Base-by-base conservation (phyloP, 139 green algal genomes). In the Eudorina sp. region DNA sequence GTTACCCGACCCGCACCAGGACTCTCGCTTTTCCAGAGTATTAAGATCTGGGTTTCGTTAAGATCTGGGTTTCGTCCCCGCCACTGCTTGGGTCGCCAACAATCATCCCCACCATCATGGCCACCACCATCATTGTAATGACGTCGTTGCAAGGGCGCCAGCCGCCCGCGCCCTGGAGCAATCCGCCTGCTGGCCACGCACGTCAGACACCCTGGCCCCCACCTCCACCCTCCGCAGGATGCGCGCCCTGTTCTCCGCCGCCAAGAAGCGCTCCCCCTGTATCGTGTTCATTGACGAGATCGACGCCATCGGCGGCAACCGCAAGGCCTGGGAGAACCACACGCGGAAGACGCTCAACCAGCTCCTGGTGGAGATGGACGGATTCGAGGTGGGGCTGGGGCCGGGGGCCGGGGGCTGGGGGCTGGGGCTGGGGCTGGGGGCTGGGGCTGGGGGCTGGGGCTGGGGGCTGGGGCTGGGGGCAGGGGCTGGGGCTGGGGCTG, bases 261-360 rank as follows among this genome's bases (percentile, higher is more conserved):
- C 98, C 64, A 99, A 99, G 95, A 97, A 97, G 88, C 94, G 96
- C 46, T 93, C 98, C 34, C 98, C 98, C 31, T 99, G 98, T 94
- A 99, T 99, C 89, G 95, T 99, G 68, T 99, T 99, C 92, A 99
- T 99, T 64, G 92, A 99, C 85, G 98, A 99, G 91, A 99, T 99
- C 85, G 98, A 99, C 91, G 98, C 98, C 43, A 96, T 99, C n/a
- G 98, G 98, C 31, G 93, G 93, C 83, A 96, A 93, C 91, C 92
- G 97, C 72, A 96, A 96, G 92, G 83, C 92, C 77, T 97, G 94
- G 93, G 95, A 97, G 85, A 95, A 95, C 83, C 93, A 98, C 90
- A 96, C 94, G 45, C 95, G 96, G 88, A 99, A 99, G 94, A 99
- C 98, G 16, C 95, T 99, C 21, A 99, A 99, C 94, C 98, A 99